phyloP scores from a whole-genome alignment of 495 filamentous ascomycete genomes.

The Aspergillus incahuasiensis region DNA sequence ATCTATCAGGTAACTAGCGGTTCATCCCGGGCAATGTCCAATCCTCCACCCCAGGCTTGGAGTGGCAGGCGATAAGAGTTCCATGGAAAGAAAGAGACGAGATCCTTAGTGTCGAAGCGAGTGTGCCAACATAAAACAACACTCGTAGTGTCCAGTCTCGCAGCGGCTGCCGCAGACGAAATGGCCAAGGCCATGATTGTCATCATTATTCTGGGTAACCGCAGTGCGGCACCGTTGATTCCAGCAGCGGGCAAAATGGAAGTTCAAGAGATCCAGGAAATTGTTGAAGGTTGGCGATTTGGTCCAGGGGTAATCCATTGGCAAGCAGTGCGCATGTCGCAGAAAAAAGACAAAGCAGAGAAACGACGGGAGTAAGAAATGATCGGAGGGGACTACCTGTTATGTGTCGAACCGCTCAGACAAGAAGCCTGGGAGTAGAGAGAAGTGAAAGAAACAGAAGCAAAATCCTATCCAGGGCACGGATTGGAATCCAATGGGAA shows the following conservation, averaged over 20 bases:
- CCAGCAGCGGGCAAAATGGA: slow-evolving; percentile 12
- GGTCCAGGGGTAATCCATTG: slow-evolving; percentile 20
- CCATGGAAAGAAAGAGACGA: slow-evolving; percentile 13
- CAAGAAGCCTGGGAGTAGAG: slow-evolving; percentile 31
- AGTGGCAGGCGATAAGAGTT: slow-evolving; percentile 14
- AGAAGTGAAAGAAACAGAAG: slow-evolving; percentile 23
- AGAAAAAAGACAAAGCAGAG: slow-evolving; percentile 15
- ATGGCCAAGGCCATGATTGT: slow-evolving; percentile 18
- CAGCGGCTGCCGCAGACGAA: slow-evolving; percentile 33
- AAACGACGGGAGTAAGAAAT: slow-evolving; percentile 24
- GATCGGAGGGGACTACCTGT: slow-evolving; percentile 45
- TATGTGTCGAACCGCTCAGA: slow-evolving; percentile 32
- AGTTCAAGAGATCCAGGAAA: slow-evolving; percentile 11
- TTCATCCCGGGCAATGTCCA: slow-evolving; percentile 21
- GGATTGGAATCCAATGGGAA: slow-evolving; percentile 34
- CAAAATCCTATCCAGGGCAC: slow-evolving; percentile 40
- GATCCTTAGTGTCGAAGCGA: slow-evolving; percentile 20
- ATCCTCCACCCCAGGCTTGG: slow-evolving; percentile 29
- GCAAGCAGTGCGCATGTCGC: slow-evolving; percentile 17
- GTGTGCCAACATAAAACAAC: slow-evolving; percentile 45
- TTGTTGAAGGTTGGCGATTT: not conserved
- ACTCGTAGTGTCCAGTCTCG: slow-evolving; percentile 39
- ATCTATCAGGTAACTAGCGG: not conserved
- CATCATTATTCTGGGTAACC: slow-evolving; percentile 26
- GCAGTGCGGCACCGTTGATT: slow-evolving; percentile 19